A percentile compares a stretch with the other conserved stretches of the same genome.
These are phyloP conservation scores for Triadica sebifera DNA, from an alignment of 345 rosid species.

Conservation along the genomic window DNA sequence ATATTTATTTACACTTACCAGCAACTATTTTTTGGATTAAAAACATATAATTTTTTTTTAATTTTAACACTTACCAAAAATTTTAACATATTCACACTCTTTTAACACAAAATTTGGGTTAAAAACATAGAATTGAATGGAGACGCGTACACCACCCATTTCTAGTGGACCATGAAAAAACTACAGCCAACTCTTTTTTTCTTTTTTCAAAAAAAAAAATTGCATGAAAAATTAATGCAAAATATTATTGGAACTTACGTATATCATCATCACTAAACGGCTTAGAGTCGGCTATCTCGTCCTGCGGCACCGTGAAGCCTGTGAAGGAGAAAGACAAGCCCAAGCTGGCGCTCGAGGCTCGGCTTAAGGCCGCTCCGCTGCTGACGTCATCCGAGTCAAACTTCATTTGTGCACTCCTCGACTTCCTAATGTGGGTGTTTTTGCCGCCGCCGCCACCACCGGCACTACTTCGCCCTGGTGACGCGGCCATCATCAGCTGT, in stretches of 20 bases:
- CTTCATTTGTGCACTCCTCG: conserved; percentile 81
- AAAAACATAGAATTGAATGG: too few species aligned
- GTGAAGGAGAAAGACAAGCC: conserved; percentile 93
- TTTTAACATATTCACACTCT: too few species aligned
- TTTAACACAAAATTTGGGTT: too few species aligned
- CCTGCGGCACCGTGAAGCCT: conserved; percentile 83
- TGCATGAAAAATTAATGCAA: not conserved
- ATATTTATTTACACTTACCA: too few species aligned
- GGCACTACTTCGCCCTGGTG: conserved; percentile 54
- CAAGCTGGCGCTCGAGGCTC: conserved; percentile 93
- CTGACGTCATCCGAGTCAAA: conserved; percentile 68
- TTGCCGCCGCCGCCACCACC: conserved; percentile 26
- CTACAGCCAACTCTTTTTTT: not conserved
- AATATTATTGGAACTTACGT: conserved; percentile 47
- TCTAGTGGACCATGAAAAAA: conserved; percentile 9
- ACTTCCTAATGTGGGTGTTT: conserved; percentile 76
- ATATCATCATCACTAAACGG: conserved; percentile 90
- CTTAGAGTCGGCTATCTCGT: conserved; percentile 70
- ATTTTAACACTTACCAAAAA: too few species aligned
- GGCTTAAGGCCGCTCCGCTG: conserved; percentile 86
- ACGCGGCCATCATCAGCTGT: conserved; percentile 41
- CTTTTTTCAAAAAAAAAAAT: too few species aligned
- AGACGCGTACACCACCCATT: conserved; percentile 3
- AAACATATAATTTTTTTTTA: too few species aligned
- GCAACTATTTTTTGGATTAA: too few species aligned